Evolutionary conservation across 192 early-diverging fungal genomes (phyloP).

Genomic region (Backusella sp.): DNA sequence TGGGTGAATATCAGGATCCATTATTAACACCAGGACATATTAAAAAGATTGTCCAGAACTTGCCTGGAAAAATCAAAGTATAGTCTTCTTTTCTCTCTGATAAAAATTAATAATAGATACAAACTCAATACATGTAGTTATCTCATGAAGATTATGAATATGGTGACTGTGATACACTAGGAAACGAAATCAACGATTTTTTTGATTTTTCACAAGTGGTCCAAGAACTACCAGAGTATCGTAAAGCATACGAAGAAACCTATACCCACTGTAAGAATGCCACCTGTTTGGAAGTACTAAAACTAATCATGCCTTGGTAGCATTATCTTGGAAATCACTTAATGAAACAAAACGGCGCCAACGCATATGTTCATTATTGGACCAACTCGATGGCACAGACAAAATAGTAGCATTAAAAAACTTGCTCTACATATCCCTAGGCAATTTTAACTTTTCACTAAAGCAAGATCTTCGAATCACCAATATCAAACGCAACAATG

Average conservation of each 20-base stretch:
- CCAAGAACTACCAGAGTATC: conserved; percentile 38
- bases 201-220: conserved; percentile 53
- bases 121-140: not conserved
- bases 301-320: conserved; percentile 19
- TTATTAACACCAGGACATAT: conserved; percentile 50
- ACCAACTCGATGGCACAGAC: conserved; percentile 55
- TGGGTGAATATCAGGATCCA: conserved; percentile 45
- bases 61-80: conserved; percentile 53
- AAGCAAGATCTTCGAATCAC: conserved; percentile 48
- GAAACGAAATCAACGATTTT: conserved; percentile 59
- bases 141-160: conserved; percentile 51
- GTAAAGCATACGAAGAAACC: conserved; percentile 37
- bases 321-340: conserved; percentile 38
- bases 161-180: conserved; percentile 45
- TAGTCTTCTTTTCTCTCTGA: not conserved
- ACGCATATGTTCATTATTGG: conserved; percentile 53
- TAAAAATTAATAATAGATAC: conserved; percentile 32
- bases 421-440: conserved; percentile 66
- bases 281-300: not conserved
- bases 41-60: conserved; percentile 49
- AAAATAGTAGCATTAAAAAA: conserved; percentile 52
- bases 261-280: conserved; percentile 37
- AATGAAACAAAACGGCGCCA: conserved; percentile 39
- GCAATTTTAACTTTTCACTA: conserved; percentile 32
- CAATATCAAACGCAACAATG: conserved; percentile 55